Conservation (phyloP, 139 green algal species). For the Chlorella sp. region DNA sequence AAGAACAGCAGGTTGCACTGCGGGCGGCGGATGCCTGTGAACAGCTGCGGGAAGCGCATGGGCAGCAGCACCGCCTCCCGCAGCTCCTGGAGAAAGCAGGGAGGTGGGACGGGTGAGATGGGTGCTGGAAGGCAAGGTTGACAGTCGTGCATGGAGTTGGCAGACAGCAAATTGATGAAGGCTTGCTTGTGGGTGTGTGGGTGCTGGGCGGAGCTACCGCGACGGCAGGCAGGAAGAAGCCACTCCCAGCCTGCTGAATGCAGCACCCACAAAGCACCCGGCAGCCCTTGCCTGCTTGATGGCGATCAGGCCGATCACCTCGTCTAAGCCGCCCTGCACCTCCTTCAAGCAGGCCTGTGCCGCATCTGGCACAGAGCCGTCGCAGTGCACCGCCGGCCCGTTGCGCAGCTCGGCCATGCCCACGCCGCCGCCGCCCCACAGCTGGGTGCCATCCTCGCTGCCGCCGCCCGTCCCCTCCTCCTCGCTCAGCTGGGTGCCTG, state of each 20-base stretch:
- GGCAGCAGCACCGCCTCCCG: slow-evolving; percentile 64
- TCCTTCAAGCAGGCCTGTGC: slow-evolving; percentile 24
- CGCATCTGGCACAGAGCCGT: neutral
- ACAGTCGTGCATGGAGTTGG: neutral
- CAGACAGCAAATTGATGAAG: neutral
- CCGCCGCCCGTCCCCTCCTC: neutral
- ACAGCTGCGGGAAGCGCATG: slow-evolving; percentile 59
- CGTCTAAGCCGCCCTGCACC: slow-evolving; percentile 50
- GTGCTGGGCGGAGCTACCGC: neutral
- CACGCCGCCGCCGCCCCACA: neutral
- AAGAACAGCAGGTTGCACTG: slow-evolving; percentile 65
- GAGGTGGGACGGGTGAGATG: slow-evolving; percentile 21
- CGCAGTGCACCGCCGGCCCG: neutral
- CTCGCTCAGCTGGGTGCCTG: neutral
- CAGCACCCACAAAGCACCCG: neutral
- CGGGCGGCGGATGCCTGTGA: slow-evolving; percentile 62
- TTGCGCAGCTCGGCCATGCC: neutral
- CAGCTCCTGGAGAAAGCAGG: slow-evolving; percentile 57
- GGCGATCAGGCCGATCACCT: slow-evolving; percentile 55
- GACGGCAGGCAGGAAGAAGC: too few relatives aligned
- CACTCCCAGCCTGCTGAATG: too few relatives aligned
- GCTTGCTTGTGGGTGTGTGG: neutral
- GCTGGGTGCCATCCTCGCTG: neutral
- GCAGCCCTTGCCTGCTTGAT: slow-evolving; percentile 23
- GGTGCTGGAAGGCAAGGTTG: neutral